Evolutionary conservation across 768 basidiomycete species (phyloP), one percentile per base, ranked within the genome.

Genomic region (Chalciporus piperatus): DNA sequence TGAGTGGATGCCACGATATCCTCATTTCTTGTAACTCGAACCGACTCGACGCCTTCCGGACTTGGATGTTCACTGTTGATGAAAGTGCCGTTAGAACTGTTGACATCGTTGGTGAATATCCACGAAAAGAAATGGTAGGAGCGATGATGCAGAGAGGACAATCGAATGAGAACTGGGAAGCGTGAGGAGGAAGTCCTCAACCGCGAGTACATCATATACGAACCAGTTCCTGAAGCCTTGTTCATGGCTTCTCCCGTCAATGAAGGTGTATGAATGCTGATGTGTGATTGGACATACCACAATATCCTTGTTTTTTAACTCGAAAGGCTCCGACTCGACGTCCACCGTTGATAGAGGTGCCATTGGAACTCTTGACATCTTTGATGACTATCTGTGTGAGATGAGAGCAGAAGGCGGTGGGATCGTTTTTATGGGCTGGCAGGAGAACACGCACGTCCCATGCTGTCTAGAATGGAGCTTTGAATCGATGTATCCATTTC

Each of bases 101-200:
- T 96, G 66, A 98, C 93, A 70, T 98, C 97, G 72, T 93, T 96
- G 77, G 98, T 98, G 76, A 74, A 96, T 70, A 98, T 94, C 93
- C 98, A 40, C 30, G 50, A 40, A 38, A 43, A 50, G 28, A 55
- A 54, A 28, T 57, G 38, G 53, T 45, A 47, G 58, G 45, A 37
- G 41, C 41, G 32, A 16, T 27, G 35, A 33, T 38, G 25, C 25
- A 20, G 47, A 3, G 22, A n/a, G 43, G 49, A 41, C 22, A 22
- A 22, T 22, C 22, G 6, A 22, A 22, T 22, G 11, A 30, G 28
- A 8, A 6, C 22, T 14, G 79, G 77, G 45, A 69, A 70, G 12
- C 70, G 71, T 42, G 69, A 75, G 4, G 75, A 77, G 41, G 62
- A 73, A 39, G 69, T 72, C 39, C 74, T 78, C 50, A 65, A 72